Base-by-base conservation (phyloP, 2,329 filamentous ascomycete species). In the Monilinia laxa region DNA sequence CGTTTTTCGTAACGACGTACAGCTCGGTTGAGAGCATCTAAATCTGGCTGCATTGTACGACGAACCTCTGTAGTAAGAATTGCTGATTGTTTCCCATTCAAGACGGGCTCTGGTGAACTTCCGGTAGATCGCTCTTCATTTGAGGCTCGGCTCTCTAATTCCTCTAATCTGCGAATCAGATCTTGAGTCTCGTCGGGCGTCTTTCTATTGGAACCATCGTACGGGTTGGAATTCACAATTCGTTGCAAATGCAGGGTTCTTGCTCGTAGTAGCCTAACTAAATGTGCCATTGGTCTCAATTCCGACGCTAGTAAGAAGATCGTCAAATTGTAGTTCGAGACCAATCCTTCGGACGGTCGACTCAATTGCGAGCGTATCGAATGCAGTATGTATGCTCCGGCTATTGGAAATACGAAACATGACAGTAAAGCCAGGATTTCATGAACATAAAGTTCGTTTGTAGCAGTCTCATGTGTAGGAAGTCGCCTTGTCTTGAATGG, bases 1-100 rank as follows among this genome's bases (percentile, higher is more conserved):
- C 93, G 91, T 79, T 96, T 97, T 80, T 98, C 94, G 73, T 97
- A 97, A 47, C 92, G 87, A 25, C 94, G 86, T 55, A 98, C 90
- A 4, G 94, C 93, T 58, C 94, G 88, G 73, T 93, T 95, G 42
- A 98, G 81, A 0, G 92, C 91, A 73, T 97, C 93, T 7, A 98
- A 83, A 68, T 97, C 92, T 0, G 92, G 89, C 71, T 93, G 90
- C 14, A 94, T 81, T 38, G 82, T 80, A 68, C 85, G 86, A 53
- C 87, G 85, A 16, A 91, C 82, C 67, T 91, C 87, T 6, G 80
- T 81, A 3, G 77, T 79, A 3, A 80, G 70, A 4, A 80, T 65
- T 7, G 80, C 73, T 68, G 75, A 76, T 70, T 81, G 78, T 63
- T 81, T 81, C 42, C 77, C 72, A 59, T 76, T 74, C 12, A 74